Conservation (phyloP, 345 rosid species). For the Durio zibethinus region DNA sequence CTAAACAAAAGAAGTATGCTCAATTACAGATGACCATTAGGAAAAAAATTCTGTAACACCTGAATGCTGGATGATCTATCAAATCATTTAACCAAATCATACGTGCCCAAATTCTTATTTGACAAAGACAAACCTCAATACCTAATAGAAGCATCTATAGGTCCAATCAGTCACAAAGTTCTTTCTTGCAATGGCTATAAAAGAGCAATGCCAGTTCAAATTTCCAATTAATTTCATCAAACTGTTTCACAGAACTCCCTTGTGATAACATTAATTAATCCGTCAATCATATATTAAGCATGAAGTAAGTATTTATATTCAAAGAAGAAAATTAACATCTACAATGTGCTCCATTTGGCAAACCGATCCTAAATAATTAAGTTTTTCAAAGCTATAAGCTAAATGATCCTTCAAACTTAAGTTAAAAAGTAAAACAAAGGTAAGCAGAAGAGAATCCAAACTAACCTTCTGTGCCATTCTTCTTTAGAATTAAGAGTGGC, state of each 20-base stretch:
- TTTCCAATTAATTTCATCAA: not conserved
- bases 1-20: not conserved
- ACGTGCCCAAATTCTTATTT: not conserved
- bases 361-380: not conserved
- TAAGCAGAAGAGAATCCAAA: not conserved
- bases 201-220: not conserved
- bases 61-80: not conserved
- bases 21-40: not conserved
- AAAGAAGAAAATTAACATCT: not conserved
- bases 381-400: not conserved
- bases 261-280: not conserved
- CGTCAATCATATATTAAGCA: not conserved
- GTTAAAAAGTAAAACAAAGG: not conserved
- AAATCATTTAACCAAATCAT: not conserved
- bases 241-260: not conserved
- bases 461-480: constrained; percentile 92
- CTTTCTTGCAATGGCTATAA: not conserved
- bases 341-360: not conserved
- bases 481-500: constrained; percentile 72
- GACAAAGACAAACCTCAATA: not conserved
- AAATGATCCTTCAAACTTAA: not conserved
- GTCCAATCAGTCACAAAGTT: not conserved
- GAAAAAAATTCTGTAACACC: not conserved
- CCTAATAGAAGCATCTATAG: not conserved
- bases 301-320: not conserved